Evolutionary conservation across 495 filamentous ascomycete genomes (phyloP).

Genomic region (Daldinia vernicosa): DNA sequence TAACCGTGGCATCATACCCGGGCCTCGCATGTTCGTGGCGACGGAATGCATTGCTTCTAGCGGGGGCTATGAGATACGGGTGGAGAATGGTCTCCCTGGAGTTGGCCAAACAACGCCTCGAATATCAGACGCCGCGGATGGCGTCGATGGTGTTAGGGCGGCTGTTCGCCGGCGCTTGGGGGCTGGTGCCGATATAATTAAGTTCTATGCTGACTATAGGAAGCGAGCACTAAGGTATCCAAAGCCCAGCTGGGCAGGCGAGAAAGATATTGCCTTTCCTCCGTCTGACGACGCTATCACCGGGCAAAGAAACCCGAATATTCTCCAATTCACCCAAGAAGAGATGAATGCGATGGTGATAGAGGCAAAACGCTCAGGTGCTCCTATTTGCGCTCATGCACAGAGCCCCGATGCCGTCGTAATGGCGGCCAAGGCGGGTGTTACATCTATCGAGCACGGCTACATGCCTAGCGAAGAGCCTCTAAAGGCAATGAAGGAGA

Average conservation of each 20-base stretch:
- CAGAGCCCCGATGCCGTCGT: conserved; percentile 52
- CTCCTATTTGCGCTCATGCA: conserved; percentile 59
- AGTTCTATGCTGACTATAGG: conserved; percentile 64
- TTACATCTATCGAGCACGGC: conserved; percentile 62
- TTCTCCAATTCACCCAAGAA: conserved; percentile 54
- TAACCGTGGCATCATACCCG: conserved; percentile 60
- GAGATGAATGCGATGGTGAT: conserved; percentile 63
- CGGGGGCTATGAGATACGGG: conserved; percentile 58
- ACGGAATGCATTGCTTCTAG: conserved; percentile 59
- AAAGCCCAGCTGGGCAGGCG: conserved; percentile 35
- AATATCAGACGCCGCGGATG: conserved; percentile 57
- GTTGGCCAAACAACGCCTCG: conserved; percentile 46
- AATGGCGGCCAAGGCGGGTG: conserved; percentile 59
- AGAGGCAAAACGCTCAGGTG: conserved; percentile 52
- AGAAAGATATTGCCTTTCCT: conserved; percentile 28
- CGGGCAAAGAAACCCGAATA: conserved; percentile 52
- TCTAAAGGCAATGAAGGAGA: conserved; percentile 50
- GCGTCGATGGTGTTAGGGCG: conserved; percentile 52
- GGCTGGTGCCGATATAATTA: conserved; percentile 62
- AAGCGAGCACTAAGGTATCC: conserved; percentile 59
- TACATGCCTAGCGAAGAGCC: conserved; percentile 51
- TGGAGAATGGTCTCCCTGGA: conserved; percentile 51
- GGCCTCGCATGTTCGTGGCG: conserved; percentile 61
- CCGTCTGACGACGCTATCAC: conserved; percentile 40
- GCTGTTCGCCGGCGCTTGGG: conserved; percentile 59